Conservation (phyloP, 2,329 filamentous ascomycete genomes). For the Aureobasidium sp. region DNA sequence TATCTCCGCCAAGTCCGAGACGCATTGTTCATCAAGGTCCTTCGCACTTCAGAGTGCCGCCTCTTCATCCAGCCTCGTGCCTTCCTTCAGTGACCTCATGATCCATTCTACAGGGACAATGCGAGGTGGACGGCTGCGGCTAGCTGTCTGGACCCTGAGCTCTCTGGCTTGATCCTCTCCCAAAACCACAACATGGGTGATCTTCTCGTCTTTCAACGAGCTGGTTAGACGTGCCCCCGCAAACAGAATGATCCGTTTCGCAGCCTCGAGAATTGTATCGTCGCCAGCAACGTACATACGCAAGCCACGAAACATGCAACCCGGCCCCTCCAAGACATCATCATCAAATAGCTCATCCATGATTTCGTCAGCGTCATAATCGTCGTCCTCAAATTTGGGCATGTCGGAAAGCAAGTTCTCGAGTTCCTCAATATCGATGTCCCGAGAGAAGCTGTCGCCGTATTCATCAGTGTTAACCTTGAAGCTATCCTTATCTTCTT, state of each 20-base stretch:
- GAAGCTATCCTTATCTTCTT: slow-evolving; percentile 47
- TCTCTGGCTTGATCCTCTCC: slow-evolving; percentile 41
- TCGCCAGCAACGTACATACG: slow-evolving; percentile 35
- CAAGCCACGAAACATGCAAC: slow-evolving; percentile 45
- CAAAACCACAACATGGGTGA: slow-evolving; percentile 65
- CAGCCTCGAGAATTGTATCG: slow-evolving; percentile 24
- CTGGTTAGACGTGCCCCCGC: slow-evolving; percentile 54
- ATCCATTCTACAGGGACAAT: slow-evolving; percentile 67
- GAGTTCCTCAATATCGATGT: slow-evolving; percentile 59
- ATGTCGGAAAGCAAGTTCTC: slow-evolving; percentile 41
- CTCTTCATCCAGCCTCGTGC: slow-evolving; percentile 74
- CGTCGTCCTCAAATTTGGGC: slow-evolving; percentile 39
- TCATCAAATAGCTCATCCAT: slow-evolving; percentile 46
- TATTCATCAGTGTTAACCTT: slow-evolving; percentile 62
- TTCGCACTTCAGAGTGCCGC: not conserved
- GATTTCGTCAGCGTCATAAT: slow-evolving; percentile 38
- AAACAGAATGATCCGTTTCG: slow-evolving; percentile 55
- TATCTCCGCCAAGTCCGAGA: not conserved
- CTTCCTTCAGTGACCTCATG: slow-evolving; percentile 69
- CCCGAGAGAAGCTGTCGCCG: slow-evolving; percentile 74
- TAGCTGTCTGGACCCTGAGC: slow-evolving; percentile 25
- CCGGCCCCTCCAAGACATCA: slow-evolving; percentile 45
- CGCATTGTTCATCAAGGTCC: not conserved
- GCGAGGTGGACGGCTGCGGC: slow-evolving; percentile 46
- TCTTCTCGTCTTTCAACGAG: slow-evolving; percentile 40